Percentiles rank a stretch among this genome's conserved stretches.
These are phyloP conservation scores for Jatropha podagrica DNA, from an alignment of 441 rosid genomes.

Conservation along the genomic window DNA sequence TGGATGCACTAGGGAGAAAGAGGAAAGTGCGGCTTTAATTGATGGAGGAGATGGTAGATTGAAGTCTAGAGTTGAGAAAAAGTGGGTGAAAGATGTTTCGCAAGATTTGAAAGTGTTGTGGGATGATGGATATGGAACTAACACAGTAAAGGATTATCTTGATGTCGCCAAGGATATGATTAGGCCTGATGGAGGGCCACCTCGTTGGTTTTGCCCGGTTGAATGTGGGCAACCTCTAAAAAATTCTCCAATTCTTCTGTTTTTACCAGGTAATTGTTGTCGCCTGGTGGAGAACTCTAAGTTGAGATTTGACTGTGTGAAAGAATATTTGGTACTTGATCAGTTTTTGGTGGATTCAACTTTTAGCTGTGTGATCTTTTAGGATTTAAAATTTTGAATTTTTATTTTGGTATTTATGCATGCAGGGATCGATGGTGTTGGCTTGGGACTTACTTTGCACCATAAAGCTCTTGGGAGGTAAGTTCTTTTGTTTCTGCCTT, in stretches of 20 bases:
- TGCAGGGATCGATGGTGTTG: conserved; percentile 86
- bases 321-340: background rate
- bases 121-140: conserved; percentile 89
- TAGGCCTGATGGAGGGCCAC: conserved; percentile 73
- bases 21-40: conserved; percentile 20
- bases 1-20: conserved; percentile 20
- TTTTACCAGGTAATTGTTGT: conserved; percentile 69
- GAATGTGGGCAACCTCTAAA: conserved; percentile 68
- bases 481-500: conserved; percentile 29
- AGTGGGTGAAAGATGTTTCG: conserved; percentile 29
- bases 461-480: conserved; percentile 91
- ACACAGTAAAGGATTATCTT: conserved; percentile 64
- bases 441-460: conserved; percentile 78
- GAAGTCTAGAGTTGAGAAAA: conserved; percentile 28
- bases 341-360: background rate
- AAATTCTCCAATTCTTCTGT: conserved; percentile 75
- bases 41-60: conserved; percentile 49
- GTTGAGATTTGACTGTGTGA: background rate
- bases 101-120: conserved; percentile 57
- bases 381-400: background rate
- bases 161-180: conserved; percentile 53
- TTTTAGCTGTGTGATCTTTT: background rate
- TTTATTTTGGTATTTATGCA: conserved; percentile 15
- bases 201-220: conserved; percentile 82
- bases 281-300: background rate